These are phyloP conservation scores for Podospora conica DNA, from an alignment of 495 filamentous ascomycete species.

Conservation along the genomic window DNA sequence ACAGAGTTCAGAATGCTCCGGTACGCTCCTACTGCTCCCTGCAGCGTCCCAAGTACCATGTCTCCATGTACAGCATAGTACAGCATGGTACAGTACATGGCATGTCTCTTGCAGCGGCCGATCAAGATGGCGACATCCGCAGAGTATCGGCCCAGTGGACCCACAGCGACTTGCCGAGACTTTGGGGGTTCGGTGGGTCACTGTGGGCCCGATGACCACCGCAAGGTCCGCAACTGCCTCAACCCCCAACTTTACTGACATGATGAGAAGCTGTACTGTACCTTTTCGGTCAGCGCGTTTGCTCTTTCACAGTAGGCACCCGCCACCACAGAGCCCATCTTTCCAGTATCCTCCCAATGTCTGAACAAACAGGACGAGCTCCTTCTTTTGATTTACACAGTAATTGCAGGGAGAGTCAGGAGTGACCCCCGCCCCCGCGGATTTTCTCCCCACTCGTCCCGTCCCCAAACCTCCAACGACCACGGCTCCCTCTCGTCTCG, in stretches of 20 bases:
- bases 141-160: neutral
- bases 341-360: neutral
- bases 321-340: neutral
- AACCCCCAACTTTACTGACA: neutral
- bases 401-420: neutral
- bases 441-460: neutral
- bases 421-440: neutral
- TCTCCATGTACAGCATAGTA: too few relatives aligned
- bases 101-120: conserved; percentile 8
- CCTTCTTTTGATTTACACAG: too few relatives aligned
- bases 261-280: neutral
- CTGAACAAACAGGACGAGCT: neutral
- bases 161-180: conserved; percentile 6
- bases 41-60: conserved; percentile 3
- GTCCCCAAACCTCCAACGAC: neutral
- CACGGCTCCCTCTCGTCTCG: neutral
- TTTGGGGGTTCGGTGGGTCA: conserved; percentile 5
- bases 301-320: neutral
- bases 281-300: neutral
- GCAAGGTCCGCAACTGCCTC: neutral
- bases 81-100: conserved; percentile 2
- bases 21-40: neutral
- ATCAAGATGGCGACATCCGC: conserved; percentile 11
- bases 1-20: neutral
- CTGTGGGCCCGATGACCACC: conserved; percentile 1